Percentiles rank a stretch among this genome's conserved stretches.
phyloP scores from a whole-genome alignment of 805 yeast species.

The Kluyveromyces siamensis region DNA sequence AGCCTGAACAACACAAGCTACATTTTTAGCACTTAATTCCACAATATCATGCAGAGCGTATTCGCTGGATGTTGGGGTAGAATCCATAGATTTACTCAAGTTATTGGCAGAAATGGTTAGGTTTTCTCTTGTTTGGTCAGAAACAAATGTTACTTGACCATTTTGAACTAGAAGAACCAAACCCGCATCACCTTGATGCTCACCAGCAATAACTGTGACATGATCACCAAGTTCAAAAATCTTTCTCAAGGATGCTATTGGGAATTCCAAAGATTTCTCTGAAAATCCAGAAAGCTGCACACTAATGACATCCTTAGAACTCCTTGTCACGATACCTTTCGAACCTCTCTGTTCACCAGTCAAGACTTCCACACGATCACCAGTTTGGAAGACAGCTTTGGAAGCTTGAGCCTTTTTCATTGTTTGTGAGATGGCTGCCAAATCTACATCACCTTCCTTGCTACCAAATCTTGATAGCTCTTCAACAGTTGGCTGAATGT shows the following conservation, averaged over 20 bases:
- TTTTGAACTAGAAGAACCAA: conserved; percentile 74
- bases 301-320: conserved; percentile 54
- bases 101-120: conserved; percentile 89
- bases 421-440: conserved; percentile 79
- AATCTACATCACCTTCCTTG: conserved; percentile 79
- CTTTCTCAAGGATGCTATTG: conserved; percentile 73
- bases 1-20: conserved; percentile 83
- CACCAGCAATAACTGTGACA: conserved; percentile 85
- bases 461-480: conserved; percentile 78
- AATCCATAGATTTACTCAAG: conserved; percentile 84
- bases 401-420: conserved; percentile 55
- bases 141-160: conserved; percentile 81
- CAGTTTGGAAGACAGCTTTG: conserved; percentile 69
- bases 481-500: conserved; percentile 78
- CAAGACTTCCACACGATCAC: conserved; percentile 86
- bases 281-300: conserved; percentile 42
- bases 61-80: conserved; percentile 63
- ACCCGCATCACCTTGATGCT: conserved; percentile 90
- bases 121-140: conserved; percentile 83
- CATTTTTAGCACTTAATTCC: conserved; percentile 73
- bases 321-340: conserved; percentile 63
- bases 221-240: conserved; percentile 89
- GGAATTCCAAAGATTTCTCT: conserved; percentile 59
- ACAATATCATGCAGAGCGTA: conserved; percentile 87
- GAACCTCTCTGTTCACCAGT: conserved; percentile 92